Base-by-base conservation (phyloP, 345 rosid genomes). In the Eucalyptus globulus region DNA sequence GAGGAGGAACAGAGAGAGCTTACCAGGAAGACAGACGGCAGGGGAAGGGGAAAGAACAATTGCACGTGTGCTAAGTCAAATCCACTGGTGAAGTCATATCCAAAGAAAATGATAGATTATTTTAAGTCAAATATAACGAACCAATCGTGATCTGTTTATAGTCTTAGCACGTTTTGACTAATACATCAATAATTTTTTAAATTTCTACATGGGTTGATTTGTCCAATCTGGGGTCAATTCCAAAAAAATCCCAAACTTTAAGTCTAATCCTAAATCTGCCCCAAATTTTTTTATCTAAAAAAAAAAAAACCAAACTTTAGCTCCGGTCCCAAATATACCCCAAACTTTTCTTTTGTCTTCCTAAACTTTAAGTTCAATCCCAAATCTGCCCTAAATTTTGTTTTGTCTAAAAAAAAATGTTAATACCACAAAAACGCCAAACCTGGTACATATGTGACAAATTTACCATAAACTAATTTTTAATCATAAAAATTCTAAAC, bases 311-410 rank as follows among this genome's bases (percentile, higher is more conserved):
- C 58, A 53, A 53, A 53, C 26, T 53, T 53, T 8, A 53, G 5
- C 1, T 19, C 11, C 0, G 1, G 4, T 53, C 10, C 2, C 26
- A 53, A 19, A 19, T 53, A 0, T 21, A 21, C 2, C 11, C 11
- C 22, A 51, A 51, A 51, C 56, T 51, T 51, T 51, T 51, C 22
- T 51, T 51, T 51, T 51, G 56, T 17, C 54, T 51, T 51, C 22
- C 56, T 51, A 51, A 17, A 51, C 22, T 51, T 51, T 51, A 17
- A 51, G 56, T 51, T 51, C 22, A 51, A 51, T 51, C 56, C 9
- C 4, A 51, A 17, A 51, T 51, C 0, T 51, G 0, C 22, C 22
- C 22, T 4, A 1, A 51, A 7, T 51, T 51, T 51, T 51, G 9
- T 51, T 51, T 51, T 17, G 56, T 51, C 2, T 51, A 17, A 51